Evolutionary conservation across 139 green algal species (phyloP), one percentile per base, ranked within the genome.

Genomic region (Gonium pectorale): DNA sequence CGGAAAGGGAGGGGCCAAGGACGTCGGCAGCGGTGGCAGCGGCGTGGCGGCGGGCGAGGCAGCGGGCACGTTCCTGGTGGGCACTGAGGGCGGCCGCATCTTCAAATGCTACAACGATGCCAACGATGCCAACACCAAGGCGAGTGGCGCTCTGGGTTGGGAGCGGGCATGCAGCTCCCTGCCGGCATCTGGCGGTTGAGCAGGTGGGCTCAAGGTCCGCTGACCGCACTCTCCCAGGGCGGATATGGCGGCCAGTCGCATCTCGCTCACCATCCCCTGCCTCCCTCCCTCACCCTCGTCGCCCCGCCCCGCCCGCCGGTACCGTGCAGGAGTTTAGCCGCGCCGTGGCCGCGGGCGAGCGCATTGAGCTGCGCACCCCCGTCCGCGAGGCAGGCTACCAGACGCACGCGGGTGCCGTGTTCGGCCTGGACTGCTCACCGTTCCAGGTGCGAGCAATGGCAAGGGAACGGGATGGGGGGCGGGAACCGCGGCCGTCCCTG

Each of bases 11-110:
- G 40, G 15, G 15, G 67, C 40, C 7, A 4, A 29, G 68, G 29
- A 64, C 46, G 29, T 31, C 19, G 70, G 46, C 41, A 31, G 68
- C 24, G 44, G 43, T 43, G 68, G 68, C 27, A 29, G 4, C 7
- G 68, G 40, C 22, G n/a, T n/a, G n/a, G 40, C 40, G 27, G 38
- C 43, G 7, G 68, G 68, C 29, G 77, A 73, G 41, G 59, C 59
- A n/a, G 86, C 79, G 37, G 70, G 60, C 46, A 87, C 81, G 6
- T 80, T 80, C 62, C 46, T 80, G 13, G 71, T 91, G 29, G 63
- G 91, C 31, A 91, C 93, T 21, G 93, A 95, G 85, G 91, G 93
- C 33, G 93, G 93, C 31, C 62, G 71, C 17, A 68, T 95, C 60
- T 86, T 94, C 51, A 77, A 85, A 41, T 90, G 77, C 78, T 91